Percentiles rank a stretch among this genome's conserved stretches.
phyloP scores from a whole-genome alignment of 306 rosid species.

The Abrus pulchellus region DNA sequence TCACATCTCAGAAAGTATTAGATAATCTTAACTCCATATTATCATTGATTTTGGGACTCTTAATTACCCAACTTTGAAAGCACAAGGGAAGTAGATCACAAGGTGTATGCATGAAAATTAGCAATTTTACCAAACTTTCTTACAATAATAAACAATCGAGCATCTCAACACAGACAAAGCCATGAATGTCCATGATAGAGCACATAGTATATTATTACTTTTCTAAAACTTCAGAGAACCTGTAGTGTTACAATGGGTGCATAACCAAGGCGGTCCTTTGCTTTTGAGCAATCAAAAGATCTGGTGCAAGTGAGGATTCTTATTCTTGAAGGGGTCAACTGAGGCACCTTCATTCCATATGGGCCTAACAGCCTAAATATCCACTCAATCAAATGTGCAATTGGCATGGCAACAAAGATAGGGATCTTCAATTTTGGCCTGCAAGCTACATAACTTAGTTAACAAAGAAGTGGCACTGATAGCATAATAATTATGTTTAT shows the following conservation, averaged over 20 bases:
- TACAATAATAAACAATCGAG: neutral
- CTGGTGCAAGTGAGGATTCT: slow-evolving; percentile 89
- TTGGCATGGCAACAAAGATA: slow-evolving; percentile 78
- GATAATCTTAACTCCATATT: slow-evolving; percentile 21
- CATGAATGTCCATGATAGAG: slow-evolving; percentile 9
- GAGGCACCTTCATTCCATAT: slow-evolving; percentile 97
- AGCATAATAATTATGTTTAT: neutral
- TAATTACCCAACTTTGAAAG: slow-evolving; percentile 29
- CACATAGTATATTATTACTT: slow-evolving; percentile 12
- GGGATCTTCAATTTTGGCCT: slow-evolving; percentile 95
- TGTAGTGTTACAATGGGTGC: slow-evolving; percentile 79
- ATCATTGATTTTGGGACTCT: slow-evolving; percentile 29
- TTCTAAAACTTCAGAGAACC: slow-evolving; percentile 59
- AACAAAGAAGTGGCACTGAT: slow-evolving; percentile 40
- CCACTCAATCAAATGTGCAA: slow-evolving; percentile 88
- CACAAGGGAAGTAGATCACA: slow-evolving; percentile 7
- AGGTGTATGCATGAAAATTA: slow-evolving; percentile 15
- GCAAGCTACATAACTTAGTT: slow-evolving; percentile 64
- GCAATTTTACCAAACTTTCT: neutral
- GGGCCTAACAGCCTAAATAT: slow-evolving; percentile 84
- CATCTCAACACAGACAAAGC: slow-evolving; percentile 26
- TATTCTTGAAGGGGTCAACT: slow-evolving; percentile 95
- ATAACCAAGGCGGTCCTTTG: slow-evolving; percentile 86
- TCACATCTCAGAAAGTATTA: slow-evolving; percentile 38
- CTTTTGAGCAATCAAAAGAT: slow-evolving; percentile 87